Conservation (phyloP, 1,139 yeast species). For the Kodamaea suecica region DNA sequence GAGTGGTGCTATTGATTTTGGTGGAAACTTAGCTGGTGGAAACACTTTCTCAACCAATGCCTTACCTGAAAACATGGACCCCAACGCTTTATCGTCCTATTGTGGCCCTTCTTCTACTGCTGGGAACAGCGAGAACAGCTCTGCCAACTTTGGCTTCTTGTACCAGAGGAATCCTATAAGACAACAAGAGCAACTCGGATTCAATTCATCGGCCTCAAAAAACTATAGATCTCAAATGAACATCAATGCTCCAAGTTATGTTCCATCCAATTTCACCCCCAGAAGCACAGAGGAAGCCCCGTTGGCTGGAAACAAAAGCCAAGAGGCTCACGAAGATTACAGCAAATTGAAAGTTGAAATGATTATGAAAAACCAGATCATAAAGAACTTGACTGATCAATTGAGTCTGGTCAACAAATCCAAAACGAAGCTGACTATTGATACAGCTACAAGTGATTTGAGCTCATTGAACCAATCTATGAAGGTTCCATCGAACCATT, state of each 20-base stretch:
- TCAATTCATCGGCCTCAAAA: background rate
- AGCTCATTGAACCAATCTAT: conserved; percentile 8
- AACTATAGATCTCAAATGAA: conserved; percentile 15
- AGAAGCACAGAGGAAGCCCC: background rate
- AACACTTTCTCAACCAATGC: no score
- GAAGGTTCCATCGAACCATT: conserved; percentile 41
- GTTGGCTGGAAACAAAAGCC: background rate
- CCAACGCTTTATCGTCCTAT: no score
- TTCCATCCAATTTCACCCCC: conserved; percentile 16
- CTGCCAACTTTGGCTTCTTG: no score
- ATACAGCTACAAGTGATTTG: background rate
- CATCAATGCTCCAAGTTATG: conserved; percentile 31
- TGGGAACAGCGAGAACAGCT: no score
- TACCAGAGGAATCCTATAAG: no score
- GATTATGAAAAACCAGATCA: conserved; percentile 34
- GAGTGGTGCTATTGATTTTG: no score
- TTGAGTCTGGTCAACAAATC: conserved; percentile 18
- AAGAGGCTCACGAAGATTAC: conserved; percentile 15
- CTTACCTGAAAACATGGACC: no score
- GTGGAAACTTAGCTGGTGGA: no score
- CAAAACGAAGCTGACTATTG: conserved; percentile 13
- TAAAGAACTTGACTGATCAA: conserved; percentile 34
- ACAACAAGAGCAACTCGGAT: no score
- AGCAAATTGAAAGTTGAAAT: conserved; percentile 32
- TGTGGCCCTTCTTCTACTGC: no score